Base-by-base conservation (phyloP, 2,329 filamentous ascomycete genomes). In the Boeremia lycopersici region DNA sequence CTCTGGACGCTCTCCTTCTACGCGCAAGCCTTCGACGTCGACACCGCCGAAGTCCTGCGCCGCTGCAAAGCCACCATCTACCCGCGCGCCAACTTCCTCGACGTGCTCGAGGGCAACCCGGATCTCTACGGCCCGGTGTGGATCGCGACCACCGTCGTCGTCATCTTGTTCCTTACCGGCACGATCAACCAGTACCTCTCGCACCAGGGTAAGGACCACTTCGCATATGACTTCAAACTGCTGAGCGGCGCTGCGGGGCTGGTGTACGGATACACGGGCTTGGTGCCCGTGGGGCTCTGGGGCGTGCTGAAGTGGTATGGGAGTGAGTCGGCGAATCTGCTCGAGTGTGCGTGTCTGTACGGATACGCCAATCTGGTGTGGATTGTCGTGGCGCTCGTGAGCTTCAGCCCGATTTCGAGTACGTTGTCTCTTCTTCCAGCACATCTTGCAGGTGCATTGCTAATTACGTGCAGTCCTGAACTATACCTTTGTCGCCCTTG, bases 1-100 rank as follows among this genome's bases (percentile, higher is more conserved):
- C 89, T 98, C 61, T 99, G 95, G 95, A 87, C 87, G 40, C 82
- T 98, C 59, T 86, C 87, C 53, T 99, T 96, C 82, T 99, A 99
- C 80, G 87, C 92, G 51, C 95, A 96, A 79, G 98, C 95, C 85
- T 99, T 99, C 79, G 95, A 99, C 73, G 93, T 99, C 61, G 95
- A 99, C 78, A 98, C 95, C 1, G 88, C 85, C 56, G 90, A 95
- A 48, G 93, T 99, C 17, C 79, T 97, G 51, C 83, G 88, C 69
- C 89, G 95, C 63, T 98, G 95, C 78, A 88, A 87, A 76, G 89
- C 92, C 1, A 88, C 93, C n/a, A 80, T 98, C 34, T 96, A 89
- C 76, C 95, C 95, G 40, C 88, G 91, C 60, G 89, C 89, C 53
- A 97, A 96, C 81, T 99, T 99, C 78, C 87, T 99, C 60, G 95